These are phyloP conservation scores for Alternaria viburni DNA, from an alignment of 2,329 filamentous ascomycete species.

Conservation along the genomic window DNA sequence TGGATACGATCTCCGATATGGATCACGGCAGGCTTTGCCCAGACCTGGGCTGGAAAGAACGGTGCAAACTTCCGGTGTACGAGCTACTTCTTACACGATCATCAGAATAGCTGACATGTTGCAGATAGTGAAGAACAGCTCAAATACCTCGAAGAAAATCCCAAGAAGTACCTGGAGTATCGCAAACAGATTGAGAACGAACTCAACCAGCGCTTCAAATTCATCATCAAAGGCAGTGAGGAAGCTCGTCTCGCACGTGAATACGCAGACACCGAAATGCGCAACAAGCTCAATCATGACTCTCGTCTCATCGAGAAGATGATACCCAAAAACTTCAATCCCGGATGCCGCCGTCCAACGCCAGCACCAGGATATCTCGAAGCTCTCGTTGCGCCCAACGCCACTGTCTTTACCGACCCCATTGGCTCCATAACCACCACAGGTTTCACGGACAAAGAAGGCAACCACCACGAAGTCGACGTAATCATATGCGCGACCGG, in stretches of 20 bases:
- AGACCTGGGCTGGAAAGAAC: slow-evolving; percentile 55
- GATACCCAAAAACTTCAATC: slow-evolving; percentile 52
- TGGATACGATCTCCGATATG: slow-evolving; percentile 55
- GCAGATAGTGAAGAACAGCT: slow-evolving; percentile 51
- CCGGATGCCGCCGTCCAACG: slow-evolving; percentile 31
- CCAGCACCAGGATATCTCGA: slow-evolving; percentile 34
- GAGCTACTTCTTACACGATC: no score
- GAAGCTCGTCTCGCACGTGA: slow-evolving; percentile 53
- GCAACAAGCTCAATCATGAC: slow-evolving; percentile 48
- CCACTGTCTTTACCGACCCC: slow-evolving; percentile 28
- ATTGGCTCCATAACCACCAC: slow-evolving; percentile 25
- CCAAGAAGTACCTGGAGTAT: slow-evolving; percentile 55
- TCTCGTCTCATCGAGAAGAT: slow-evolving; percentile 51
- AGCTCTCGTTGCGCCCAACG: slow-evolving; percentile 22
- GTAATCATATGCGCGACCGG: slow-evolving; percentile 52
- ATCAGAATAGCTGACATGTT: no score
- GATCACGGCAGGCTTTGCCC: slow-evolving; percentile 58
- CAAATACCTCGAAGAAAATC: slow-evolving; percentile 48
- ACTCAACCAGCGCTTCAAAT: slow-evolving; percentile 60
- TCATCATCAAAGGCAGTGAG: slow-evolving; percentile 58
- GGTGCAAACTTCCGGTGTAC: slow-evolving; percentile 57
- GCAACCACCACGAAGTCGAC: slow-evolving; percentile 44
- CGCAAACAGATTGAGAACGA: slow-evolving; percentile 57
- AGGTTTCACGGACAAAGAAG: slow-evolving; percentile 29
- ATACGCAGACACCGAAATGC: slow-evolving; percentile 51